These are phyloP conservation scores for Scenedesmus sp. DNA, from an alignment of 163 green algal species.

Conservation along the genomic window DNA sequence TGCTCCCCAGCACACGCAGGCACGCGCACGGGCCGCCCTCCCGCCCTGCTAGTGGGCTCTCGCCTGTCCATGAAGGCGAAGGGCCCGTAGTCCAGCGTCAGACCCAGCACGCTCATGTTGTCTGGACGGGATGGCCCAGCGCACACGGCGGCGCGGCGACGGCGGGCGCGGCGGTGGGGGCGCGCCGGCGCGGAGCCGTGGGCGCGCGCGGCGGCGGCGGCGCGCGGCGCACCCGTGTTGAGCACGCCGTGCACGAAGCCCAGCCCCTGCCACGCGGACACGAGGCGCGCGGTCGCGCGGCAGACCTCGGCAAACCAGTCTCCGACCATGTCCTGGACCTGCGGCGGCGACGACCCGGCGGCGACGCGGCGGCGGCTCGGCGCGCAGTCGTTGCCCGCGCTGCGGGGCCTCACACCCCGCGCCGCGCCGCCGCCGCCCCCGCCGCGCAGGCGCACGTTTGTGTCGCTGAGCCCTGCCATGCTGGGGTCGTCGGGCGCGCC, in stretches of 20 bases:
- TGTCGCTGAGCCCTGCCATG: not conserved
- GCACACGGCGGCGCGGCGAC: too few species aligned
- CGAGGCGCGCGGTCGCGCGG: slow-evolving; percentile 78
- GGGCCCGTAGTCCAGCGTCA: slow-evolving; percentile 86
- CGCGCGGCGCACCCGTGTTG: too few species aligned
- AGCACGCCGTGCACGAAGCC: slow-evolving; percentile 95
- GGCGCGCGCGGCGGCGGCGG: too few species aligned
- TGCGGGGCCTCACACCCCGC: too few species aligned
- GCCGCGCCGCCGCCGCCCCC: too few species aligned
- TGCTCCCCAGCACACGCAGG: not conserved
- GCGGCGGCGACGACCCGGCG: too few species aligned
- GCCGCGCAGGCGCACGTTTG: not conserved
- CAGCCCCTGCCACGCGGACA: slow-evolving; percentile 89
- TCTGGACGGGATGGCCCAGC: too few species aligned
- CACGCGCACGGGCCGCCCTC: too few species aligned
- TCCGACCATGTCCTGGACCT: slow-evolving; percentile 65
- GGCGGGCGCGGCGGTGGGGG: too few species aligned
- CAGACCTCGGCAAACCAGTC: slow-evolving; percentile 76
- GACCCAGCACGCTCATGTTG: slow-evolving; percentile 82
- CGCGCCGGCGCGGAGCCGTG: too few species aligned
- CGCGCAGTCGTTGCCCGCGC: too few species aligned
- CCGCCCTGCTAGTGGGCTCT: not conserved
- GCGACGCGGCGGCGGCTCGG: too few species aligned
- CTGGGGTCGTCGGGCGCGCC: not conserved
- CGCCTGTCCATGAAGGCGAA: slow-evolving; percentile 77